These are phyloP conservation scores for Tetracladium maxilliforme DNA, from an alignment of 2,329 filamentous ascomycete species.

Conservation along the genomic window DNA sequence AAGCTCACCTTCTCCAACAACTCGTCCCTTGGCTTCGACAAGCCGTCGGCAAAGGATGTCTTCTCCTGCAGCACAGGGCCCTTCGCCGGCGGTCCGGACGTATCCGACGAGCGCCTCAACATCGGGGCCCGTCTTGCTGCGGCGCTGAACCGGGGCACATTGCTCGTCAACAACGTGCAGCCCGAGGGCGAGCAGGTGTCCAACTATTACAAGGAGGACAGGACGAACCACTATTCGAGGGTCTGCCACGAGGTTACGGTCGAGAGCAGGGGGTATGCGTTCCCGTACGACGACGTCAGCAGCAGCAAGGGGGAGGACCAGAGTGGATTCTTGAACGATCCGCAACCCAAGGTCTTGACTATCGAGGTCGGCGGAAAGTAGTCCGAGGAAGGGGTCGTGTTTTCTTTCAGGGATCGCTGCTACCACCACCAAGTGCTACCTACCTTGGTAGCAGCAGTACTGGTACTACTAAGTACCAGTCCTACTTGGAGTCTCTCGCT, in stretches of 20 bases:
- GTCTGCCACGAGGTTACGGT: slow-evolving; percentile 46
- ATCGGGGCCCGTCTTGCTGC: slow-evolving; percentile 15
- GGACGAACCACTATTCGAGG: slow-evolving; percentile 54
- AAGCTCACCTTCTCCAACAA: slow-evolving; percentile 27
- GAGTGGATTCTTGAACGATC: slow-evolving; percentile 45
- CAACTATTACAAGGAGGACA: slow-evolving; percentile 34
- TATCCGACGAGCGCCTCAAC: too few species aligned
- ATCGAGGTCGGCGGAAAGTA: slow-evolving; percentile 8
- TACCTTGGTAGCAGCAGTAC: too few species aligned
- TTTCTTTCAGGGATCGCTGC: too few species aligned
- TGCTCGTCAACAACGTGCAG: slow-evolving; percentile 24
- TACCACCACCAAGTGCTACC: too few species aligned
- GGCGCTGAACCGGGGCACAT: slow-evolving; percentile 10
- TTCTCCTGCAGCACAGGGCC: slow-evolving; percentile 51
- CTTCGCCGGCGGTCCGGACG: slow-evolving; percentile 27
- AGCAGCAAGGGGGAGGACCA: slow-evolving; percentile 39
- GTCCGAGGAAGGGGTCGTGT: too few species aligned
- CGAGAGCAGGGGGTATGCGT: slow-evolving; percentile 50
- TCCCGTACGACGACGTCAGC: slow-evolving; percentile 57
- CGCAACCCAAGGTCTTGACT: slow-evolving; percentile 6
- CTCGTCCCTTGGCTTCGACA: slow-evolving; percentile 35
- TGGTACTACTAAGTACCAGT: too few species aligned
- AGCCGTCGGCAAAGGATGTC: slow-evolving; percentile 47
- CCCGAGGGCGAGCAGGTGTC: slow-evolving; percentile 32
- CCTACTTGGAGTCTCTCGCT: too few species aligned